Percentiles rank a stretch among this genome's conserved stretches.
Conservation (phyloP, 257 asterid genomes). For the Solanum pennellii region DNA sequence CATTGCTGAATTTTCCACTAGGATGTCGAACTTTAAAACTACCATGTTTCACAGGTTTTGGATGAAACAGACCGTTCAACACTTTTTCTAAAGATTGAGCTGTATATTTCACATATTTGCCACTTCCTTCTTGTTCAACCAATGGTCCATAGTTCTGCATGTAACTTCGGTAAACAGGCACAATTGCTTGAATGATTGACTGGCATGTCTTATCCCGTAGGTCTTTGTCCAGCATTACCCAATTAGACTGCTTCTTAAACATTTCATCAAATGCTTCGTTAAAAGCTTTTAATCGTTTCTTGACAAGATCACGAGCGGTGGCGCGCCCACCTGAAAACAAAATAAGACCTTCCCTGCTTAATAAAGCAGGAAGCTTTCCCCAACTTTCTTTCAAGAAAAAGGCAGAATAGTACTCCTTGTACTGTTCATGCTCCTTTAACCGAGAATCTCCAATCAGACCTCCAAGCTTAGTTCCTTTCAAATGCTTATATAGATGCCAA, state of each 20-base stretch:
- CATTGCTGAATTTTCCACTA: constrained; percentile 52
- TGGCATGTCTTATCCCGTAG: constrained; percentile 52
- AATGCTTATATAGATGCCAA: constrained; percentile 67
- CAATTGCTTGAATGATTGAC: constrained; percentile 55
- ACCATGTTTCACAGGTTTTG: constrained; percentile 45
- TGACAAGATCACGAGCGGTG: constrained; percentile 78
- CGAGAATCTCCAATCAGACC: constrained; percentile 57
- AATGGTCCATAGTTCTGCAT: constrained; percentile 89
- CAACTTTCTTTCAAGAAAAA: constrained; percentile 67
- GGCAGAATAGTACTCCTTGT: constrained; percentile 37
- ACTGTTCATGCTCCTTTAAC: constrained; percentile 51
- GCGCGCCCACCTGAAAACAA: constrained; percentile 83
- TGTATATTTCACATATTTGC: constrained; percentile 64
- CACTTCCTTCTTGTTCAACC: constrained; percentile 69
- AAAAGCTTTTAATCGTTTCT: constrained; percentile 64
- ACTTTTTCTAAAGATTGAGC: constrained; percentile 62
- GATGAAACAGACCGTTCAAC: constrained; percentile 54
- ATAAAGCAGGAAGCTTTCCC: constrained; percentile 69
- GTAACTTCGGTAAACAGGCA: constrained; percentile 88
- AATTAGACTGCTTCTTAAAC: constrained; percentile 49
- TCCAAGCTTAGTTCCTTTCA: constrained; percentile 69
- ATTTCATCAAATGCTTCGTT: constrained; percentile 70
- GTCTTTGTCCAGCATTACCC: constrained; percentile 58
- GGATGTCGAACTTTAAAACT: constrained; percentile 59
- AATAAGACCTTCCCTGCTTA: constrained; percentile 85